phyloP scores from a whole-genome alignment of 805 yeast species.

The Myxozyma sirexii region DNA sequence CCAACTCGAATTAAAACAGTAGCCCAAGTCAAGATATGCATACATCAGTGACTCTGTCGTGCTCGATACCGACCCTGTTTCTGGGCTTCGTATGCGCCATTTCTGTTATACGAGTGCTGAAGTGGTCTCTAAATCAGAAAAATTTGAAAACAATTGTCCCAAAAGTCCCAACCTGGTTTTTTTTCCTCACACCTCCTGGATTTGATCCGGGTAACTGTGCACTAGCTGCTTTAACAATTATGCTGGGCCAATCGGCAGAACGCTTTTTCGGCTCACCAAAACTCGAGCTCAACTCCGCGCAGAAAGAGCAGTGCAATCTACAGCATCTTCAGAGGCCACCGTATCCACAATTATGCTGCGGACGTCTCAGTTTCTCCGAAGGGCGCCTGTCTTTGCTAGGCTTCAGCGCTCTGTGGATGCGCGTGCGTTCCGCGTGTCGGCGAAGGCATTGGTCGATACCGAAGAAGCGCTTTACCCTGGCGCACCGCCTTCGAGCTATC shows the following conservation, averaged over 20 bases:
- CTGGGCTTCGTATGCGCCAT: constrained; percentile 17
- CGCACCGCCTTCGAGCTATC: constrained; percentile 10
- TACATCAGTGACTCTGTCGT: constrained; percentile 85
- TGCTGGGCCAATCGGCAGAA: constrained; percentile 22
- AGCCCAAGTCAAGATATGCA: constrained; percentile 7
- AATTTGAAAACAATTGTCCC: neutral
- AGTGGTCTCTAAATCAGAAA: neutral
- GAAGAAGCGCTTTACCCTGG: constrained; percentile 8
- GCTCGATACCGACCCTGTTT: constrained; percentile 81
- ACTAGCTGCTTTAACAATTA: neutral
- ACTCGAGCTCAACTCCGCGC: neutral
- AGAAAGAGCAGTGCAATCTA: neutral
- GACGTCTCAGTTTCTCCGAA: constrained; percentile 6
- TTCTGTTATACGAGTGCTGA: too few relatives aligned
- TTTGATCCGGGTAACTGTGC: constrained; percentile 9
- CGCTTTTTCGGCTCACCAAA: constrained; percentile 12
- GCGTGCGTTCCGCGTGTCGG: constrained; percentile 11
- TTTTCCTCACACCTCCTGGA: neutral
- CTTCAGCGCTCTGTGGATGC: neutral
- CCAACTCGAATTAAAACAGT: neutral
- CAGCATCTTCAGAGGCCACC: neutral
- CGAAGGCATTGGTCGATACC: neutral
- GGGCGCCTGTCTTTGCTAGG: constrained; percentile 6
- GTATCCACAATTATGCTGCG: constrained; percentile 11
- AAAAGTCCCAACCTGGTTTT: constrained; percentile 1